Evolutionary conservation across 768 basidiomycete genomes (phyloP).

Genomic region (Cystofilobasidium bisporidii): DNA sequence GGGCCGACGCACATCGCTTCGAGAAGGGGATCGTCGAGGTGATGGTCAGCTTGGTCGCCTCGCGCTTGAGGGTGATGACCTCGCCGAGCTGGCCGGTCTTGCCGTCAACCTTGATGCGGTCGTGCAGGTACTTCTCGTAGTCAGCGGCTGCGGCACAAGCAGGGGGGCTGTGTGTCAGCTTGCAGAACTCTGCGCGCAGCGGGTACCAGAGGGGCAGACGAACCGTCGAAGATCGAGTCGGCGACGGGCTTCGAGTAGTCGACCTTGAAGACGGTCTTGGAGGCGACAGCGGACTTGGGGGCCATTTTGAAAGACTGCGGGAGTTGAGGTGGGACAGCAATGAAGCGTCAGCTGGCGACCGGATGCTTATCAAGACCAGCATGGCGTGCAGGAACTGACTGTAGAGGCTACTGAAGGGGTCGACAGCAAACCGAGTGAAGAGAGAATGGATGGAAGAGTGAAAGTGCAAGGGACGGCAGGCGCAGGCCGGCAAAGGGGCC

Average conservation of each 20-base stretch:
- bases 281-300: slow-evolving; percentile 20
- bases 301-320: slow-evolving; percentile 12
- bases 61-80: slow-evolving; percentile 70
- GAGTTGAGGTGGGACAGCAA: background rate
- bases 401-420: background rate
- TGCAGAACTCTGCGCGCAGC: too few species aligned
- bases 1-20: slow-evolving; percentile 40
- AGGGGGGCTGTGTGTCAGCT: background rate
- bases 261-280: slow-evolving; percentile 29
- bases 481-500: background rate
- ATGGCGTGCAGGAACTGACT: background rate
- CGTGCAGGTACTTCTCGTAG: slow-evolving; percentile 55
- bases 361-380: background rate
- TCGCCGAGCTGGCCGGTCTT: slow-evolving; percentile 89
- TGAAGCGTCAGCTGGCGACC: background rate
- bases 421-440: slow-evolving; percentile 9
- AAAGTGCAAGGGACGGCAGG: background rate
- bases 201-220: too few species aligned
- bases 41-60: slow-evolving; percentile 75
- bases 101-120: slow-evolving; percentile 44
- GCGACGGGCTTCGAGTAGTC: slow-evolving; percentile 30
- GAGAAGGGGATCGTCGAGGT: slow-evolving; percentile 82
- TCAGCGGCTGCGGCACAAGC: slow-evolving; percentile 48
- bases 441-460: background rate
- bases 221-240: slow-evolving; percentile 25